Evolutionary conservation across 2,329 filamentous ascomycete genomes (phyloP).

Genomic region (Xylaria sp.): DNA sequence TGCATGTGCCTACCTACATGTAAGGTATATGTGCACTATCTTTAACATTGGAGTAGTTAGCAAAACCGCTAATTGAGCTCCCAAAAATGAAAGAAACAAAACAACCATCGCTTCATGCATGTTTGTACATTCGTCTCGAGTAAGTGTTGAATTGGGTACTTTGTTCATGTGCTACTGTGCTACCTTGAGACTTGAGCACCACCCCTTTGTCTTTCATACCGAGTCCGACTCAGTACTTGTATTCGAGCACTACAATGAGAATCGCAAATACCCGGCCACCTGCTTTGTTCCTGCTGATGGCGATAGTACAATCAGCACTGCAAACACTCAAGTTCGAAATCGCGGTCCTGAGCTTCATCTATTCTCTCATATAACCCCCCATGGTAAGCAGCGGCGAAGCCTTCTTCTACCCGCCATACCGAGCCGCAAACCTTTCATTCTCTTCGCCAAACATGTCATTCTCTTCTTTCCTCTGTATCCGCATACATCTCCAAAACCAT

Average conservation of each 20-base stretch:
- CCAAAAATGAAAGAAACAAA: neutral
- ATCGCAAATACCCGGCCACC: neutral
- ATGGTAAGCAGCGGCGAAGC: neutral
- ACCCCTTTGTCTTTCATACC: constrained; percentile 14
- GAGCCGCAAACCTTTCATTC: no score
- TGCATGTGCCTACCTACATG: no score
- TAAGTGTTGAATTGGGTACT: neutral
- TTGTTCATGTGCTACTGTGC: neutral
- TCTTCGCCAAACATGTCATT: neutral
- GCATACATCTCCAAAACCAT: neutral
- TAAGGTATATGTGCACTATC: no score
- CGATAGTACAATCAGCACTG: neutral
- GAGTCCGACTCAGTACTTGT: neutral
- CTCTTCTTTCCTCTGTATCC: neutral
- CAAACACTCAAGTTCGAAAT: neutral
- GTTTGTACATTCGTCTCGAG: neutral
- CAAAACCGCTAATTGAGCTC: neutral
- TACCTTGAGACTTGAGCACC: neutral
- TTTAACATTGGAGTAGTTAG: no score
- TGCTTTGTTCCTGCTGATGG: neutral
- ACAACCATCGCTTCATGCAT: neutral
- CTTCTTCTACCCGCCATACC: neutral
- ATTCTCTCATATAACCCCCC: neutral
- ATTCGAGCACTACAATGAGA: neutral
- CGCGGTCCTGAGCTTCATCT: neutral